These are phyloP conservation scores for Podospora comata DNA, from an alignment of 495 filamentous ascomycete species.

Conservation along the genomic window DNA sequence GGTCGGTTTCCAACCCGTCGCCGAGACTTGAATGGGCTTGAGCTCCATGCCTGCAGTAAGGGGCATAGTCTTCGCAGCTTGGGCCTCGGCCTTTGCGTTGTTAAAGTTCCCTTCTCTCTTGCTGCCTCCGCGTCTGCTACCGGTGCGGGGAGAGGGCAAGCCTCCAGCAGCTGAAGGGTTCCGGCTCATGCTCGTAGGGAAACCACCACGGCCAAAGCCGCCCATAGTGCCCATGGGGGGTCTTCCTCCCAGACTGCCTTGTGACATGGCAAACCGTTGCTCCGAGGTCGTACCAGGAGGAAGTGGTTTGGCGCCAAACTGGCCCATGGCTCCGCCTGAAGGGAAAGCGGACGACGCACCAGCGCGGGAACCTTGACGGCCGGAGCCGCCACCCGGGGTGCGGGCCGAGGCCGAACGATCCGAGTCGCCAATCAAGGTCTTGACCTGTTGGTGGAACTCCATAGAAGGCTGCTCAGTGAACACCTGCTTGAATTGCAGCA, in stretches of 20 bases:
- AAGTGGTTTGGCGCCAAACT: slow-evolving; percentile 59
- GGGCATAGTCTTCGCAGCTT: slow-evolving; percentile 78
- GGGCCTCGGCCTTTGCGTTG: slow-evolving; percentile 56
- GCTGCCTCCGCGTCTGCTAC: slow-evolving; percentile 56
- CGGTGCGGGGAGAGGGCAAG: slow-evolving; percentile 49
- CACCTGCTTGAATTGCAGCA: slow-evolving; percentile 92
- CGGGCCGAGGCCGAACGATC: slow-evolving; percentile 73
- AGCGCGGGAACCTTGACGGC: slow-evolving; percentile 45
- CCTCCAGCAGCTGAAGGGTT: slow-evolving; percentile 48
- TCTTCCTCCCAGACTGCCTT: slow-evolving; percentile 29
- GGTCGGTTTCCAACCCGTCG: slow-evolving; percentile 85
- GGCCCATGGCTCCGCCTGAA: slow-evolving; percentile 60
- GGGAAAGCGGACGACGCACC: slow-evolving; percentile 44
- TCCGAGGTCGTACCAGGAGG: slow-evolving; percentile 67
- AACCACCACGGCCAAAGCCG: slow-evolving; percentile 53
- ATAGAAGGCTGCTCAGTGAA: slow-evolving; percentile 93
- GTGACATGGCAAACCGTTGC: slow-evolving; percentile 56
- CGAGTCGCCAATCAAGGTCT: slow-evolving; percentile 74
- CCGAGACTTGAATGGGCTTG: slow-evolving; percentile 68
- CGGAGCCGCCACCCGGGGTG: slow-evolving; percentile 56
- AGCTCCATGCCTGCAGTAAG: slow-evolving; percentile 77
- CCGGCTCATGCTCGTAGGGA: slow-evolving; percentile 53
- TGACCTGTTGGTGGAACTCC: slow-evolving; percentile 84
- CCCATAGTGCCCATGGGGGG: slow-evolving; percentile 57
- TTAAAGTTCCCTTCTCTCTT: slow-evolving; percentile 43